Base-by-base conservation (phyloP, 441 rosid species). In the Adansonia gregorii region DNA sequence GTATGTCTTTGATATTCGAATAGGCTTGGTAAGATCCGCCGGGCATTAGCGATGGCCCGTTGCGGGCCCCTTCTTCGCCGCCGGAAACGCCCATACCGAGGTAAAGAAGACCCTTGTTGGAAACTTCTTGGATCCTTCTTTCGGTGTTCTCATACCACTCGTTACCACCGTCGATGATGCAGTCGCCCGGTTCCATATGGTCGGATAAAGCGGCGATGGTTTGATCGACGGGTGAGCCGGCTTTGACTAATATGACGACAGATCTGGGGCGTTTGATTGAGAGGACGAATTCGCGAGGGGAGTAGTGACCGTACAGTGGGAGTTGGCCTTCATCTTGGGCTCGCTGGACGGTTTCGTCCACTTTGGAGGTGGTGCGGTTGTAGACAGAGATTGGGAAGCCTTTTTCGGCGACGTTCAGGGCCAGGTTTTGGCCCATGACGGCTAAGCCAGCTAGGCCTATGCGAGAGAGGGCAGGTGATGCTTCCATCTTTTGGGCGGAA, bases 51-150 rank as follows among this genome's bases (percentile, higher is more conserved):
- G 99, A 95, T 0, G 99, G 99, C 11, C 99, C 99, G 9, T 89
- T 58, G 15, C 99, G 89, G 3, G 99, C 99, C 7, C 99, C 99
- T 52, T 95, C 98, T 78, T 95, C 98, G 31, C 98, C 98, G 5
- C 99, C 98, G 19, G 98, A 92, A 48, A 93, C 99, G 46, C 98
- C 99, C 99, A 95, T 95, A 1, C 98, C 98, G 67, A 95, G 84
- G 41, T 35, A 35, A 35, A 35, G 41, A 35, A 93, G 63, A 2
- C 96, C 96, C 74, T 84, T 88, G 6, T 82, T 56, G 60, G 81
- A 65, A 15, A 84, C 97, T 61, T 95, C 94, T 0, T 83, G 54
- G 82, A 95, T 91, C 11, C 98, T 86, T n/a, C 98, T 86, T 83
- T 95, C 98, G 20, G 98, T 95, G 84, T 93, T 95, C 78, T 78